Base-by-base conservation (phyloP, 164 flowering plant genomes). In the Stephania cephalantha region DNA sequence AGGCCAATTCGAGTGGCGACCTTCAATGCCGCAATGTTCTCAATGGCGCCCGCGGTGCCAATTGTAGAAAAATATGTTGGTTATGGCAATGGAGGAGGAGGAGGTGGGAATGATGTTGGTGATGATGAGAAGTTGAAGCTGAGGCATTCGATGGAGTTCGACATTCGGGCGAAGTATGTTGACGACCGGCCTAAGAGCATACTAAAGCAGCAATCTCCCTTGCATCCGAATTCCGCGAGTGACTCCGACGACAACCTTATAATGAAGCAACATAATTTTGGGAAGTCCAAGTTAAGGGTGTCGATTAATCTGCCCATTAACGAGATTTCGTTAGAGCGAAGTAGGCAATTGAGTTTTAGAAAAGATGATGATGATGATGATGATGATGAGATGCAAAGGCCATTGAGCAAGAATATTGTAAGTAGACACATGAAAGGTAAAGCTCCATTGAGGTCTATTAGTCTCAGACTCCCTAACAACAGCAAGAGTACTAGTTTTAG, bases 301-400 rank as follows among this genome's bases (percentile, higher is more conserved):
- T 93, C 94, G 0, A 94, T 94, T 15, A 89, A 91, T 80, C 91
- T 94, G 6, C 97, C 97, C 0, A 96, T 91, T 30, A 92, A 94
- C 67, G 97, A 91, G 84, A 92, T 94, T 8, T 92, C 98, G 6
- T 71, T 94, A 30, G 85, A 89, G 17, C 81, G 86, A 4, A 85
- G 78, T 17, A 82, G 81, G 29, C 80, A 85, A 45, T 81, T 87
- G 44, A 63, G 76, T 65, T 71, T 79, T 15, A 46, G 55, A 46
- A 86, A 82, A 52, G 83, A 82, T 35, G 42, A 35, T 0, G 83
- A 84, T 25, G 25, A 25, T 25, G 25, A 25, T 25, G 25, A 25
- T 25, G 83, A 82, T 35, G 42, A 35, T 0, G 83, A 84, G 20
- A 75, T 73, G 31, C 80, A 78, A 17, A 81, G 78, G 30, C 74